Evolutionary conservation across 2,329 filamentous ascomycete genomes (phyloP).

Genomic region (Diaporthe destruens): DNA sequence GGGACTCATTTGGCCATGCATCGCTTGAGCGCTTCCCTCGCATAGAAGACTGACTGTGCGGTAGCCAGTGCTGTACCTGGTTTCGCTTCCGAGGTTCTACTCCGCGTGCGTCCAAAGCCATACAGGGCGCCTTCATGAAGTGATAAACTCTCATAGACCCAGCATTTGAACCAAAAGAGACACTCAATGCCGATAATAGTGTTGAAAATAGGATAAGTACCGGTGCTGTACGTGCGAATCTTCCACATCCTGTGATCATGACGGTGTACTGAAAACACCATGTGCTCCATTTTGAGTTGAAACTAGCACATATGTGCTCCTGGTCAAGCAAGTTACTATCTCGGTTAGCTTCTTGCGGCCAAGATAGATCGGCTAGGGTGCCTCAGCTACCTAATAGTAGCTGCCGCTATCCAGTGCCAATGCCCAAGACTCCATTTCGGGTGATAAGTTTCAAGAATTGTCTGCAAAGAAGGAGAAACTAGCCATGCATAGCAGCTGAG

Average conservation of each 20-base stretch:
- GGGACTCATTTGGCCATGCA: neutral
- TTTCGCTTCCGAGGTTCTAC: no score
- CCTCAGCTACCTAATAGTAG: no score
- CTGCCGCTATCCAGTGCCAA: neutral
- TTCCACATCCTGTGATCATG: neutral
- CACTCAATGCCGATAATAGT: no score
- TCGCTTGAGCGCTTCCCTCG: neutral
- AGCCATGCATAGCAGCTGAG: neutral
- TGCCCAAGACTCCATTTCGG: neutral
- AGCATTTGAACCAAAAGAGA: no score
- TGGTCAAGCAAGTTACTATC: neutral
- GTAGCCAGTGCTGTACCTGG: neutral
- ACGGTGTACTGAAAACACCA: neutral
- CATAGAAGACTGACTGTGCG: neutral
- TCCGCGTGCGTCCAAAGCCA: no score
- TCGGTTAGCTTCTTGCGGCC: conserved; percentile 6
- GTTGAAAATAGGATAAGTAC: no score
- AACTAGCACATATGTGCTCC: conserved; percentile 2
- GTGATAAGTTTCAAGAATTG: neutral
- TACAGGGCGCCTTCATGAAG: no score
- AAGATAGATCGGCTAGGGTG: neutral
- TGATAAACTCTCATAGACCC: no score
- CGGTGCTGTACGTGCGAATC: neutral
- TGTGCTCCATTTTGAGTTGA: neutral
- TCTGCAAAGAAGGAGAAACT: neutral